These are phyloP conservation scores for Albugo candida DNA, from an alignment of 352 stramenopile species.

Conservation along the genomic window DNA sequence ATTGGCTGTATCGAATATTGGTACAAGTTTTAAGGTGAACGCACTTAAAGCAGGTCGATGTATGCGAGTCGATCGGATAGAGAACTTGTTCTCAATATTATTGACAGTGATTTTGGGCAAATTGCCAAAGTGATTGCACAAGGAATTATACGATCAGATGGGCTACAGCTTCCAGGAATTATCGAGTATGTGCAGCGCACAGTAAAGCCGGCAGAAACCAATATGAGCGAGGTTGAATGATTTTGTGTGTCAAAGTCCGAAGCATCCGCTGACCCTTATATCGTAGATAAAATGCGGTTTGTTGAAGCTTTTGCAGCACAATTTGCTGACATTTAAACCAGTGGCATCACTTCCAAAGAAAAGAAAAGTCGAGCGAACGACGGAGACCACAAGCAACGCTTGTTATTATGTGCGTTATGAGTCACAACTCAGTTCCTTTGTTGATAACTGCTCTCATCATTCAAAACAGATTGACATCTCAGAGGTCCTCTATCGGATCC, in stretches of 20 bases:
- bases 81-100: slow-evolving; percentile 40
- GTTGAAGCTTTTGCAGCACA: slow-evolving; percentile 78
- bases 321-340: slow-evolving; percentile 44
- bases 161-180: slow-evolving; percentile 41
- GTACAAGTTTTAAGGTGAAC: too few relatives aligned
- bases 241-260: not conserved
- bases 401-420: slow-evolving; percentile 26
- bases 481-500: slow-evolving; percentile 62
- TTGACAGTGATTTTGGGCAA: slow-evolving; percentile 67
- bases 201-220: slow-evolving; percentile 9
- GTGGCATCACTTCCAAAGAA: slow-evolving; percentile 8
- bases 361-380: slow-evolving; percentile 5
- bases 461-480: slow-evolving; percentile 47
- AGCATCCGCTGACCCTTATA: not conserved
- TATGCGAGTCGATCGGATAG: slow-evolving; percentile 60
- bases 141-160: slow-evolving; percentile 43
- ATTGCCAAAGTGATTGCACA: slow-evolving; percentile 35
- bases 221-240: slow-evolving; percentile 5
- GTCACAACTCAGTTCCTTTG: not conserved
- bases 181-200: slow-evolving; percentile 28
- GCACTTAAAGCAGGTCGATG: not conserved
- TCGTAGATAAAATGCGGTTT: slow-evolving; percentile 48
- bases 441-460: not conserved
- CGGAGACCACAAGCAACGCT: slow-evolving; percentile 7
- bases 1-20: too few relatives aligned